Percentiles rank a stretch among this genome's conserved stretches.
phyloP scores from a whole-genome alignment of 2,329 filamentous ascomycete genomes.

The Huntiella bhutanensis region DNA sequence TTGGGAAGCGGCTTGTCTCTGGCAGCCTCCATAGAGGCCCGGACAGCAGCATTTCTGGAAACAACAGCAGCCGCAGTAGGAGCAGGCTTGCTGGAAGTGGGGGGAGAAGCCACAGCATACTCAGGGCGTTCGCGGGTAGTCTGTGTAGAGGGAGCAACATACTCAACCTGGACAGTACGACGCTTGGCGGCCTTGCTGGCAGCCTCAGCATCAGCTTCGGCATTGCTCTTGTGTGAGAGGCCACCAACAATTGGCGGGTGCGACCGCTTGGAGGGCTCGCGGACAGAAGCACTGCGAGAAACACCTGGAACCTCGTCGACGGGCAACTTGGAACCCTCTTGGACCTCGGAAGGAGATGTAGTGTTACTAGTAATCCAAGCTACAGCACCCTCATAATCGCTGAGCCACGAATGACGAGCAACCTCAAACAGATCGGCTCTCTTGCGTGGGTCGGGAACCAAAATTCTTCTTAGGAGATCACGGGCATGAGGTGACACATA shows the following conservation, averaged over 20 bases:
- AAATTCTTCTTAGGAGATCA: constrained; percentile 76
- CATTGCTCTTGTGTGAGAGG: constrained; percentile 50
- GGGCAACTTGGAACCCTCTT: constrained; percentile 51
- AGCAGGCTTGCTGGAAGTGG: constrained; percentile 21
- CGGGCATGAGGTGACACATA: constrained; percentile 94
- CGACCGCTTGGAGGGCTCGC: constrained; percentile 56
- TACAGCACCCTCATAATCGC: constrained; percentile 90
- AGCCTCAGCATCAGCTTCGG: constrained; percentile 42
- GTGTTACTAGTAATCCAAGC: constrained; percentile 94
- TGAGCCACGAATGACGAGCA: constrained; percentile 92
- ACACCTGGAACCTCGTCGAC: constrained; percentile 40
- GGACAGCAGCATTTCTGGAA: constrained; percentile 25
- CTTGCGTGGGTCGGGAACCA: constrained; percentile 88
- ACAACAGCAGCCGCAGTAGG: constrained; percentile 30
- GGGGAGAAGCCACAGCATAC: constrained; percentile 19
- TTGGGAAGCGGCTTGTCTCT: constrained; percentile 40
- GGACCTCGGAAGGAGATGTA: constrained; percentile 69
- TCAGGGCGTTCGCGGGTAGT: constrained; percentile 49
- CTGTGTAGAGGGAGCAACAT: constrained; percentile 77
- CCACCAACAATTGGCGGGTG: constrained; percentile 36
- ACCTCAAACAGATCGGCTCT: constrained; percentile 94
- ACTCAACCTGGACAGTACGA: constrained; percentile 91
- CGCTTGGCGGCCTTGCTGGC: constrained; percentile 71
- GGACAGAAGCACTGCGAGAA: constrained; percentile 77
- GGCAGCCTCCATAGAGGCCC: constrained; percentile 29